Evolutionary conservation across 176 grass and related monocot genomes (phyloP).

Genomic region (Avena eriantha): DNA sequence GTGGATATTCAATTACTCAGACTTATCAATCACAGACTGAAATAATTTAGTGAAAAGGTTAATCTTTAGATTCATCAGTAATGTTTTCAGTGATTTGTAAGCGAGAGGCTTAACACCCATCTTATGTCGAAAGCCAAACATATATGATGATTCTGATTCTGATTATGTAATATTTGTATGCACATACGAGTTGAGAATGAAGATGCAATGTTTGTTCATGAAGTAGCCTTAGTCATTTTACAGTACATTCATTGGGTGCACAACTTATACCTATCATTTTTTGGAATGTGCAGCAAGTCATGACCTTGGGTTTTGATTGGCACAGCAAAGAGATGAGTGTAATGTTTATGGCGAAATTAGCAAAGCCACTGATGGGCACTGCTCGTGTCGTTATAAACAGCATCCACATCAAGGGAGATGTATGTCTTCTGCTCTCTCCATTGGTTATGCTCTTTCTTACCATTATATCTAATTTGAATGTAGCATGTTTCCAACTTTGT

Average conservation of each 20-base stretch:
- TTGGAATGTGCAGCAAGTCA: constrained; percentile 71
- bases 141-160: constrained; percentile 1
- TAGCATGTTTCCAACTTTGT: not conserved
- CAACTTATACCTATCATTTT: not conserved
- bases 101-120: not conserved
- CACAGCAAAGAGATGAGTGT: constrained; percentile 91
- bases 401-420: constrained; percentile 95
- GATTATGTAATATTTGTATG: constrained; percentile 16
- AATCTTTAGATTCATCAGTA: constrained; percentile 13
- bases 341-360: constrained; percentile 84
- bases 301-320: constrained; percentile 94
- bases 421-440: constrained; percentile 53
- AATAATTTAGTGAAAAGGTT: not conserved
- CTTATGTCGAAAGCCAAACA: not conserved
- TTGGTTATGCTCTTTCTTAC: constrained; percentile 37
- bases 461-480: constrained; percentile 23
- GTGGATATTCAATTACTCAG: constrained; percentile 6
- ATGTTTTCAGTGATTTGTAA: not conserved
- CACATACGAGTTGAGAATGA: not conserved
- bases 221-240: constrained; percentile 7
- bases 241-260: not conserved
- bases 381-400: constrained; percentile 92
- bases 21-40: not conserved
- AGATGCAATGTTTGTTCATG: not conserved
- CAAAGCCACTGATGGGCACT: constrained; percentile 73